phyloP scores from a whole-genome alignment of 495 filamentous ascomycete genomes.

The Cetradonia linearis region DNA sequence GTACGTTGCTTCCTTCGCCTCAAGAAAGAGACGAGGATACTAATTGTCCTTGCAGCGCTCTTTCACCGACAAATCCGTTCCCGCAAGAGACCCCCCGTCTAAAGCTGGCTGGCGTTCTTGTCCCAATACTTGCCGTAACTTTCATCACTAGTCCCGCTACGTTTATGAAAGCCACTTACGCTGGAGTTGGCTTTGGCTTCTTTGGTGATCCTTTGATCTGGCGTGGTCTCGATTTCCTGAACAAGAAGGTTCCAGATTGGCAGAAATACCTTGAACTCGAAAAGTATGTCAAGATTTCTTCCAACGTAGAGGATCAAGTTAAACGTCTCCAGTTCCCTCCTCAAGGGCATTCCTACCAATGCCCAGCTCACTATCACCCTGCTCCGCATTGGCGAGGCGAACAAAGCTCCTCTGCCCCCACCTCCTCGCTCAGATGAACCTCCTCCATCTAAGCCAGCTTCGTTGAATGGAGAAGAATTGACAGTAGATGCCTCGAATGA shows the following conservation, averaged over 20 bases:
- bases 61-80: slow-evolving; percentile 73
- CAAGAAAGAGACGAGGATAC: not conserved
- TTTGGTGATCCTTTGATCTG: slow-evolving; percentile 69
- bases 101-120: slow-evolving; percentile 50
- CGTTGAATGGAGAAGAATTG: slow-evolving; percentile 24
- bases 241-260: slow-evolving; percentile 64
- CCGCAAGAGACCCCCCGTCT: slow-evolving; percentile 51
- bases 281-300: slow-evolving; percentile 37
- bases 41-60: slow-evolving; percentile 39
- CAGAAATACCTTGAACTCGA: slow-evolving; percentile 58
- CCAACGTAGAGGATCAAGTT: not conserved
- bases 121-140: slow-evolving; percentile 45
- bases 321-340: slow-evolving; percentile 46
- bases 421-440: slow-evolving; percentile 49
- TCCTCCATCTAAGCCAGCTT: slow-evolving; percentile 42
- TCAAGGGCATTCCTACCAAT: slow-evolving; percentile 81
- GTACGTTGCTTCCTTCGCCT: slow-evolving; percentile 32
- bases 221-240: slow-evolving; percentile 48
- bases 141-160: slow-evolving; percentile 61
- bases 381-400: slow-evolving; percentile 75
- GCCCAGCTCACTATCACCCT: slow-evolving; percentile 78
- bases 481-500: slow-evolving; percentile 26
- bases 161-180: slow-evolving; percentile 58
- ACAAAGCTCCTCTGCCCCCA: slow-evolving; percentile 72
- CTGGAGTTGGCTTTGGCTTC: slow-evolving; percentile 60